phyloP scores from a whole-genome alignment of 2,329 filamentous ascomycete species.

The Rutstroemia sp. region DNA sequence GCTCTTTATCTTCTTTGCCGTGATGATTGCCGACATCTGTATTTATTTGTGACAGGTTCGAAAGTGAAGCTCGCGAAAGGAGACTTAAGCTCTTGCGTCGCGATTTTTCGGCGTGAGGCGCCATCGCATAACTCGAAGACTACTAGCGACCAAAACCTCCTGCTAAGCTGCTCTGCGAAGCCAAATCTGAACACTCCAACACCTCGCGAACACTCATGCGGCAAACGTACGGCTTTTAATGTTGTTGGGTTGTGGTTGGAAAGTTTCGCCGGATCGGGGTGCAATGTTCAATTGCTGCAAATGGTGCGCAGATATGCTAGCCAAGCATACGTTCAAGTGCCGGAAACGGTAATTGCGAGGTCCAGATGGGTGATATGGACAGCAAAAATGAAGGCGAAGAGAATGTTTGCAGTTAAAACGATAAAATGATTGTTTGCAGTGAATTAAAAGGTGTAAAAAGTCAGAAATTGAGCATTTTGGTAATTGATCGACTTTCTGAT shows the following conservation, averaged over 20 bases:
- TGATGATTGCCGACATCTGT: conserved; percentile 16
- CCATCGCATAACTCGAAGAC: conserved; percentile 20
- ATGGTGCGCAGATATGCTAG: neutral
- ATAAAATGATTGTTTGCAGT: conserved; percentile 4
- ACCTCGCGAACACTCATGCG: conserved; percentile 6
- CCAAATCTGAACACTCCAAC: neutral
- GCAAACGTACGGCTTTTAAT: conserved; percentile 4
- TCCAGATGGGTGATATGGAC: neutral
- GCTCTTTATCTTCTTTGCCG: conserved; percentile 15
- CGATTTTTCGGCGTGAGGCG: conserved; percentile 16
- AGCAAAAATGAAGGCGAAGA: neutral
- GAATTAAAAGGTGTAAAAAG: conserved; percentile 8
- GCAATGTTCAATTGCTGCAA: conserved; percentile 2
- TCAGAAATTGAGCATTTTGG: neutral
- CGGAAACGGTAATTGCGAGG: conserved; percentile 1
- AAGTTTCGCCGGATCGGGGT: conserved; percentile 5
- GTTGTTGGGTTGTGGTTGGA: neutral
- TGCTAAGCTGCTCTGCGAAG: conserved; percentile 8
- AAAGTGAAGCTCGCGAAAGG: conserved; percentile 20
- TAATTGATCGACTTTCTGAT: neutral
- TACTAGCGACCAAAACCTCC: neutral
- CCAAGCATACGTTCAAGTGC: conserved; percentile 1
- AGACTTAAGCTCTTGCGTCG: conserved; percentile 27
- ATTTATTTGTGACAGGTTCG: conserved; percentile 23
- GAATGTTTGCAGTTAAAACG: neutral